phyloP scores from a whole-genome alignment of 169 alveolate species.

The Theileria sp. region DNA sequence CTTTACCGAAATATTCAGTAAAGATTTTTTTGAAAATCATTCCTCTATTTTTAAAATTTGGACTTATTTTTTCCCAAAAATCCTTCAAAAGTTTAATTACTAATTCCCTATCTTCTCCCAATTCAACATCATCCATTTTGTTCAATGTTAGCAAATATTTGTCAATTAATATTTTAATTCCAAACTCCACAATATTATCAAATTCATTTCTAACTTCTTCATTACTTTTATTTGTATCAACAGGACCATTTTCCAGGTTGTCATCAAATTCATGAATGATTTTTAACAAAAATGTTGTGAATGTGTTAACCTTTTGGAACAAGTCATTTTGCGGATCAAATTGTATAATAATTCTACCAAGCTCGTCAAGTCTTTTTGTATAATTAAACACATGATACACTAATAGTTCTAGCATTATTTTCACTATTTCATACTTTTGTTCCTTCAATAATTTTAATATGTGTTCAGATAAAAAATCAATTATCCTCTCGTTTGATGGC shows the following conservation, averaged over 20 bases:
- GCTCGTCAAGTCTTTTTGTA: not conserved
- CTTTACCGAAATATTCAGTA: slow-evolving; percentile 9
- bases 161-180: slow-evolving; percentile 9
- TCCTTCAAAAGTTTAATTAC: not conserved
- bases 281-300: not conserved
- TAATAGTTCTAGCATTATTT: not conserved
- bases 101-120: not conserved
- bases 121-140: not conserved
- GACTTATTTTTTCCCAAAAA: not conserved
- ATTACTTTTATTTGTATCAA: not conserved
- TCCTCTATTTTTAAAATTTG: not conserved
- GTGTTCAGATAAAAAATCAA: not conserved
- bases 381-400: slow-evolving; percentile 15
- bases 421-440: not conserved
- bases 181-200: not conserved
- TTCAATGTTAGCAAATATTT: slow-evolving; percentile 2
- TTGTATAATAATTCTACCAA: slow-evolving; percentile 7
- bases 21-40: not conserved
- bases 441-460: not conserved
- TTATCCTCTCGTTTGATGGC: not conserved
- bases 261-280: not conserved
- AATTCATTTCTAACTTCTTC: not conserved
- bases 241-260: not conserved
- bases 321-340: not conserved
- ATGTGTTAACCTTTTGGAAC: not conserved